Base-by-base conservation (phyloP, 1,284 basidiomycete species). In the Dichomitus squalens region DNA sequence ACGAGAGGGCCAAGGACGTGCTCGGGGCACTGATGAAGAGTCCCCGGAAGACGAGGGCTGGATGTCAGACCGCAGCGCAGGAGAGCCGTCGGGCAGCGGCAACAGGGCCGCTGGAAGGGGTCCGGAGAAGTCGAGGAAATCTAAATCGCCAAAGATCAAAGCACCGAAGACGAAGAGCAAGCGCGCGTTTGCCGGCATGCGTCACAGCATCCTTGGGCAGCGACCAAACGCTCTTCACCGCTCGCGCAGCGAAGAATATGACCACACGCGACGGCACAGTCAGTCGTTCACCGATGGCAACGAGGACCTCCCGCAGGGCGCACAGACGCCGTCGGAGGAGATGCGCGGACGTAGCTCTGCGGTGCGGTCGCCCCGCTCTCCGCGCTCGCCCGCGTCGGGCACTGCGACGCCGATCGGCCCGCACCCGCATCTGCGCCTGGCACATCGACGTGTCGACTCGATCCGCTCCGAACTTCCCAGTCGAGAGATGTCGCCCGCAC, bases 401-500 rank as follows among this genome's bases (percentile, higher is more conserved):
- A 41, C 61, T 35, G 56, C 61, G 31, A 65, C 61, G 20, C 59
- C 66, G 9, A 57, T 64, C n/a, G 38, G 50, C 31, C 38, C 33
- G 8, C 31, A 53, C 40, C 38, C 33, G 9, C 39, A 53, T 25
- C 27, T 49, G 21, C 50, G 46, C 23, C 47, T 48, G 5, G 34
- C 56, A n/a, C 70, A 71, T 52, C 49, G 62, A 64, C 61, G 75
- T 73, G 57, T 72, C 70, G 63, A 73, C 70, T 64, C 69, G 67
- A 60, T 75, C 68, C 58, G 73, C 64, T 52, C 68, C 52, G 25
- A 62, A 20, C 64, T 71, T 47, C 64, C 61, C 39, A 53, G 59
- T 20, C 70, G 81, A 40, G 81, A 82, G 27, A 72, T 68, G 43
- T 82, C 81, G 21, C 83, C 81, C 0, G 73, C 80, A 48, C 73